A percentile compares a stretch with the other conserved stretches of the same genome.
phyloP scores from a whole-genome alignment of 2,329 filamentous ascomycete species.

The Xylaria sp. region DNA sequence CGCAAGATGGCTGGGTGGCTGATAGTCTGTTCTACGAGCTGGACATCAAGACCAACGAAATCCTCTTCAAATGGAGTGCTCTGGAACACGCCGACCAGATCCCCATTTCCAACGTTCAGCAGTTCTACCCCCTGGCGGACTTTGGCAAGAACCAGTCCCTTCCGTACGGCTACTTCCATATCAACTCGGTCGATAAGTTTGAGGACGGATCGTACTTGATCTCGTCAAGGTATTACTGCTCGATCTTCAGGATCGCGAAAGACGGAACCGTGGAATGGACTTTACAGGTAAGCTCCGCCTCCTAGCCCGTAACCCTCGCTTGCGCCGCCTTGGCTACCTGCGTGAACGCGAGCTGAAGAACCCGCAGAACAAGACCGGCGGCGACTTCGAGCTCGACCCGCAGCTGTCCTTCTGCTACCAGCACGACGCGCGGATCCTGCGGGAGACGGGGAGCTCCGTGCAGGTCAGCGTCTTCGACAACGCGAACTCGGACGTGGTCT shows the following conservation, averaged over 20 bases:
- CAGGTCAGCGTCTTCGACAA: constrained; percentile 42
- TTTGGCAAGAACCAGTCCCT: constrained; percentile 23
- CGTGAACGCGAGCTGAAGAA: constrained; percentile 7
- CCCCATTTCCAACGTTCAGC: constrained; percentile 18
- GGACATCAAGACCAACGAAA: constrained; percentile 43
- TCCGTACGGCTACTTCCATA: constrained; percentile 35
- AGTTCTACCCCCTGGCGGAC: constrained; percentile 25
- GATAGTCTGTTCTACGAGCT: constrained; percentile 47
- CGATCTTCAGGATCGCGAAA: constrained; percentile 27
- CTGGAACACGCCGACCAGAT: constrained; percentile 41
- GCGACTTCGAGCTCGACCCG: constrained; percentile 25
- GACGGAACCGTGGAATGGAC: constrained; percentile 31
- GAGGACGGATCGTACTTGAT: constrained; percentile 34
- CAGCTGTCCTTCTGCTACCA: constrained; percentile 38
- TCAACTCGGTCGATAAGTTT: constrained; percentile 32
- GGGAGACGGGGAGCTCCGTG: constrained; percentile 24
- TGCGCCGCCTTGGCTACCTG: neutral
- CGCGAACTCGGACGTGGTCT: constrained; percentile 32
- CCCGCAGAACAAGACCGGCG: constrained; percentile 27
- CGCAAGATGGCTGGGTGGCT: constrained; percentile 37
- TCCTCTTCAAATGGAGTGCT: constrained; percentile 46
- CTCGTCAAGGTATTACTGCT: constrained; percentile 30
- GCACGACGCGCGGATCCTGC: constrained; percentile 38
- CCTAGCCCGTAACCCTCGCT: neutral
- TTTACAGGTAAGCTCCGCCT: constrained; percentile 22